Evolutionary conservation across 257 asterid species (phyloP).

Genomic region (Scutellaria barbata): DNA sequence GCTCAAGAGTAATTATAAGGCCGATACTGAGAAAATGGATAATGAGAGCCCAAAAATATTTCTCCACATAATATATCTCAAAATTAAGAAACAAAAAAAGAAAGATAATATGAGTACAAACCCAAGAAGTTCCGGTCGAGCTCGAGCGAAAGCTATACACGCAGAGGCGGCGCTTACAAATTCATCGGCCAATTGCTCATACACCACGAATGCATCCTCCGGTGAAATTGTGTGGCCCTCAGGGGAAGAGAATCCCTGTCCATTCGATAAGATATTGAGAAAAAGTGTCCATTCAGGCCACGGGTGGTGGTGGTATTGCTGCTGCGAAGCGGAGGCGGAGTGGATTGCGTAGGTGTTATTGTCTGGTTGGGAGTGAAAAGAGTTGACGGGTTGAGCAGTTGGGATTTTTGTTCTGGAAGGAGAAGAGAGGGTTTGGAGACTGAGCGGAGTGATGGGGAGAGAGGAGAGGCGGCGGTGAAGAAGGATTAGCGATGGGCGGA

Average conservation of each 20-base stretch:
- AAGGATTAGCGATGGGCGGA: constrained; percentile 55
- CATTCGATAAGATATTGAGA: constrained; percentile 42
- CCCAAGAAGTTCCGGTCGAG: constrained; percentile 72
- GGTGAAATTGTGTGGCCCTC: constrained; percentile 39
- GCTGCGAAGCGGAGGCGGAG: constrained; percentile 40
- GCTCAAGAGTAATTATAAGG: background rate
- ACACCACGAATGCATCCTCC: constrained; percentile 79
- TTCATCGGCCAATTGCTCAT: constrained; percentile 66
- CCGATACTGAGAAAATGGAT: background rate
- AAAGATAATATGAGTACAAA: constrained; percentile 33
- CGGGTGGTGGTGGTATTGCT: constrained; percentile 50
- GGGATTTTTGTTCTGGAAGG: constrained; percentile 40
- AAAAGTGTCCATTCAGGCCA: constrained; percentile 89
- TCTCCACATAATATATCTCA: background rate
- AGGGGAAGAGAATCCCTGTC: constrained; percentile 31
- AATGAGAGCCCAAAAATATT: background rate
- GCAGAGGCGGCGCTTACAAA: constrained; percentile 58
- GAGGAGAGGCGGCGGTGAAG: constrained; percentile 50
- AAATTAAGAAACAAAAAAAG: background rate
- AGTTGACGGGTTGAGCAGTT: constrained; percentile 35
- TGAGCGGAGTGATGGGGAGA: constrained; percentile 41
- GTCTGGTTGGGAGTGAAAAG: constrained; percentile 51
- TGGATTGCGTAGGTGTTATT: constrained; percentile 34
- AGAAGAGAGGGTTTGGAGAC: constrained; percentile 39
- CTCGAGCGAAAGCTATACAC: constrained; percentile 73